phyloP scores from a whole-genome alignment of 1,284 basidiomycete species.

The Sphaerobolus stellatus region DNA sequence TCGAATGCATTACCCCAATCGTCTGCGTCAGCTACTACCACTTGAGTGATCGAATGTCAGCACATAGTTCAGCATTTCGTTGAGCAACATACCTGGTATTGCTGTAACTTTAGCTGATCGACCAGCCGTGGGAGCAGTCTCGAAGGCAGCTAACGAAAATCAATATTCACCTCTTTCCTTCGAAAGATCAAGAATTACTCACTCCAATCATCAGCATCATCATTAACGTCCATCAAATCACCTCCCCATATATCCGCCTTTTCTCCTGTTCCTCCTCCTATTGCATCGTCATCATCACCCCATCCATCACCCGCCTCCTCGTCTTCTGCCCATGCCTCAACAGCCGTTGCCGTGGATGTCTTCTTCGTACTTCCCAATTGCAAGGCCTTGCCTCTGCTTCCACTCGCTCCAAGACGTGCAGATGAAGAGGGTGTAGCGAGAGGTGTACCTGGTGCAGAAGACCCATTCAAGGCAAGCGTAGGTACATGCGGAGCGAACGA shows the following conservation, averaged over 20 bases:
- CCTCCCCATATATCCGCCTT: conserved; percentile 66
- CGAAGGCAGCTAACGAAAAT: conserved; percentile 69
- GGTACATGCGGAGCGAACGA: conserved; percentile 20
- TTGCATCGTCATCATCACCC: no score
- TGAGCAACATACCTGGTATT: conserved; percentile 23
- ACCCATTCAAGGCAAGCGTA: conserved; percentile 16
- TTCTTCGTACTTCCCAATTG: conserved; percentile 64
- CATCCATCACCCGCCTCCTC: conserved; percentile 50
- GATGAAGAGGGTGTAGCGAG: conserved; percentile 11
- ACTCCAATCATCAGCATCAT: conserved; percentile 93
- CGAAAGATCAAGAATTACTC: conserved; percentile 26
- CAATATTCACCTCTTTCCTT: conserved; percentile 10
- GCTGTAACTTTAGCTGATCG: conserved; percentile 22
- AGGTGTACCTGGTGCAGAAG: conserved; percentile 6
- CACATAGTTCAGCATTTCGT: conserved; percentile 23
- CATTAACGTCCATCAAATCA: conserved; percentile 89
- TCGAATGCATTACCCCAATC: conserved; percentile 18
- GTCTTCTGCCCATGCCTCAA: conserved; percentile 59
- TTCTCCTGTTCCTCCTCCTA: no score
- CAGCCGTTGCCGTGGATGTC: conserved; percentile 29
- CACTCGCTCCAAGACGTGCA: conserved; percentile 6
- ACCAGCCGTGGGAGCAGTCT: conserved; percentile 55
- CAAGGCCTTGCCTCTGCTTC: conserved; percentile 54
- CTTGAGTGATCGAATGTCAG: conserved; percentile 5
- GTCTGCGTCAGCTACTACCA: neutral